Conservation (phyloP, 768 basidiomycete species). For the Galerina marginata region DNA sequence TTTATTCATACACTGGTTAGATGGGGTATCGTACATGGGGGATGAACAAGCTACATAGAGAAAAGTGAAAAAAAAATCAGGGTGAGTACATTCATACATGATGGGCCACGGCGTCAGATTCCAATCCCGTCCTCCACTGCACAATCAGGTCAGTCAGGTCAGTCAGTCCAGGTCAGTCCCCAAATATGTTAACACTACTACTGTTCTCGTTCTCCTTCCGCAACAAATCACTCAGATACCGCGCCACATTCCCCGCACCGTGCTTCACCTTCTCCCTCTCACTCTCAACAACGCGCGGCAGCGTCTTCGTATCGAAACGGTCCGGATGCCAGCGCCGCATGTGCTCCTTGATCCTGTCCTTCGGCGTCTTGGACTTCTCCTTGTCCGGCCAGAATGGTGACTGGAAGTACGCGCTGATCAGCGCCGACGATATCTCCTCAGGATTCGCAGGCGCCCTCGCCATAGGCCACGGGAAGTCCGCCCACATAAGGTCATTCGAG, state of each 20-base stretch:
- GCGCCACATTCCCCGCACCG: constrained; percentile 75
- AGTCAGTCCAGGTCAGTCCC: constrained; percentile 12
- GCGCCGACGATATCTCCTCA: constrained; percentile 63
- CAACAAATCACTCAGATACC: constrained; percentile 75
- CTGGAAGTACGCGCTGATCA: constrained; percentile 66
- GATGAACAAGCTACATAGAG: constrained; percentile 18
- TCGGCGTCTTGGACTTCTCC: constrained; percentile 56
- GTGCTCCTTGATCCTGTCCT: constrained; percentile 79
- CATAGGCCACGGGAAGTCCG: constrained; percentile 78
- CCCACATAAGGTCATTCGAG: constrained; percentile 58
- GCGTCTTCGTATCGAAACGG: constrained; percentile 73
- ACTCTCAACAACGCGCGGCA: constrained; percentile 65
- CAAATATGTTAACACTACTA: constrained; percentile 23
- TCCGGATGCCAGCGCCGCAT: constrained; percentile 84
- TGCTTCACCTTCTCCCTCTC: constrained; percentile 72
- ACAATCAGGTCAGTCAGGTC: constrained; percentile 1
- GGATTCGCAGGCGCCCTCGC: constrained; percentile 58
- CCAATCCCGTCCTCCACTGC: neutral
- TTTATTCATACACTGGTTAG: constrained; percentile 23
- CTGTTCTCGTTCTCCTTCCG: constrained; percentile 47
- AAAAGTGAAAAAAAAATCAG: constrained; percentile 17
- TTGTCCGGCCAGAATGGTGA: constrained; percentile 58
- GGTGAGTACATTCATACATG: constrained; percentile 21
- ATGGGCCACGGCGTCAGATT: neutral
- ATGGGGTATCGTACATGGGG: constrained; percentile 26